Base-by-base conservation (phyloP, 768 basidiomycete genomes). In the Amanita muscaria region DNA sequence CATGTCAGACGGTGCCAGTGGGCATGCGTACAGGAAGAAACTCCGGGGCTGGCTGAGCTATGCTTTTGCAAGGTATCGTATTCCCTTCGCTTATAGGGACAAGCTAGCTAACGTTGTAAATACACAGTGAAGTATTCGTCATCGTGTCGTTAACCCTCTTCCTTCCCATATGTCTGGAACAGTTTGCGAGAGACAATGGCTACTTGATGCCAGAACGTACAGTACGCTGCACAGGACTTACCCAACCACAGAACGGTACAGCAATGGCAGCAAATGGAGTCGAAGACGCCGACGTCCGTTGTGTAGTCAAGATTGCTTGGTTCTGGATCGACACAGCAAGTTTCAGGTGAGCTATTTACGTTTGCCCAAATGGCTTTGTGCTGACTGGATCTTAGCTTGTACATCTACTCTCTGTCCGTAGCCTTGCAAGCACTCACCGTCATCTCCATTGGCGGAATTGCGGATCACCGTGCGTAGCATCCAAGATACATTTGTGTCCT, bases 341-440 rank as follows among this genome's bases (percentile, higher is more conserved):
- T 56, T 94, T 91, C 60, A 92, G 89, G 90, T 88, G 15, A 23
- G 29, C 15, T 14, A 41, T 32, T 75, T 56, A 1, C 6, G 24
- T 36, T 15, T 23, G 14, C 12, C 3, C 6, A 25, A 36, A 6
- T 34, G n/a, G 29, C 9, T 11, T 24, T 10, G 18, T 14, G 5
- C 25, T 33, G 10, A 40, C n/a, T 33, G 31, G 35, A 21, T 21
- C 40, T 2, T 54, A 93, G 91, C 54, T 68, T 99, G 27, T 92
- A 94, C 57, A 75, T 83, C 23, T 87, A 90, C 61, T 96, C 93
- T 1, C 67, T 80, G 11, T 89, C 88, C 1, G 93, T 97, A 1
- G 83, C 84, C 0, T 62, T 94, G 0, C 93, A 97, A 59, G 93
- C 92, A 0, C 55, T 97, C n/a, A 88, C 84, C 0, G 91, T 99